A percentile compares a stretch with the other conserved stretches of the same genome.
Evolutionary conservation across 2,329 filamentous ascomycete species (phyloP).

Genomic region (Fonsecaea multimorphosa): DNA sequence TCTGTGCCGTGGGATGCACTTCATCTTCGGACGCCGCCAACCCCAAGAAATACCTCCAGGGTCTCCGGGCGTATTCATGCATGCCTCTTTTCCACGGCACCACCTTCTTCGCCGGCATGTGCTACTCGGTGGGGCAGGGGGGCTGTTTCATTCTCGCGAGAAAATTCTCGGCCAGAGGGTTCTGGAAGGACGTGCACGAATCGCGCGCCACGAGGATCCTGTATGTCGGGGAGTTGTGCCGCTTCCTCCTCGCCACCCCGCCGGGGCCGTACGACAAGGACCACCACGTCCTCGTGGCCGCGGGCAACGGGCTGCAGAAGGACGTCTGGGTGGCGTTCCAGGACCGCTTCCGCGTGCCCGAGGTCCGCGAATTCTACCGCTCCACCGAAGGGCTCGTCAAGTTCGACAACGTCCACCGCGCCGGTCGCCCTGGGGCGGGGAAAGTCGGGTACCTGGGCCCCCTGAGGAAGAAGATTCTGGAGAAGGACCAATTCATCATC

Average conservation of each 20-base stretch:
- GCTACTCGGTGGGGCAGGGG: conserved; percentile 49
- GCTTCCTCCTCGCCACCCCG: conserved; percentile 54
- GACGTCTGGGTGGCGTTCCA: conserved; percentile 58
- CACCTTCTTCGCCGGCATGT: conserved; percentile 53
- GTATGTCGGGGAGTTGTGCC: conserved; percentile 56
- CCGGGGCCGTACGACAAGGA: conserved; percentile 51
- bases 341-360: conserved; percentile 47
- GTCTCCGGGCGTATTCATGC: conserved; percentile 54
- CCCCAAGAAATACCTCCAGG: conserved; percentile 50
- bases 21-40: conserved; percentile 46
- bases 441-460: conserved; percentile 56
- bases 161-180: conserved; percentile 40
- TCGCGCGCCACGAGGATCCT: conserved; percentile 64
- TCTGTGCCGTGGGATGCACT: conserved; percentile 43
- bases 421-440: conserved; percentile 63
- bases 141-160: conserved; percentile 53
- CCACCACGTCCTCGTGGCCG: conserved; percentile 54
- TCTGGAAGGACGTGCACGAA: conserved; percentile 38
- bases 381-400: conserved; percentile 73
- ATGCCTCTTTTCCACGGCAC: conserved; percentile 59
- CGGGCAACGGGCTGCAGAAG: conserved; percentile 55
- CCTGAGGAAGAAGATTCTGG: conserved; percentile 43
- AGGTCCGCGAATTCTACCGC: conserved; percentile 76
- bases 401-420: conserved; percentile 70
- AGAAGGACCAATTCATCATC: conserved; percentile 65